Evolutionary conservation across 352 stramenopile species (phyloP).

Genomic region (Phytophthora citricola): DNA sequence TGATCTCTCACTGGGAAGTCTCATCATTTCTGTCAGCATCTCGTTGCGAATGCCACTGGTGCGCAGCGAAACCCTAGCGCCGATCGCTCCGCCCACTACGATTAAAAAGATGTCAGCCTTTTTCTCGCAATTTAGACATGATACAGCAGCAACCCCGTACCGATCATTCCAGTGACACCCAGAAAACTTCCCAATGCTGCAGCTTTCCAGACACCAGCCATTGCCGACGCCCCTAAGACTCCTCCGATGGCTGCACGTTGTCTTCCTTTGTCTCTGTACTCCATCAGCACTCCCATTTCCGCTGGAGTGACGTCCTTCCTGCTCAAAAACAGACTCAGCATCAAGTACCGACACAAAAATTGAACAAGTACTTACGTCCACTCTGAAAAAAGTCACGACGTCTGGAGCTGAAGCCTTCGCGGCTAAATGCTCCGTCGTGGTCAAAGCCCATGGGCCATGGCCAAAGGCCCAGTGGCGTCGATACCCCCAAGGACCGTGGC

Average conservation of each 20-base stretch:
- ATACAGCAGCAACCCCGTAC: not conserved
- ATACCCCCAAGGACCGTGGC: not conserved
- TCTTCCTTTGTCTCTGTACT: conserved; percentile 9
- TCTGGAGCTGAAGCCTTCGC: not conserved
- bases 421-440: too few relatives aligned
- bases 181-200: conserved; percentile 4
- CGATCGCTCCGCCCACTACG: conserved; percentile 12
- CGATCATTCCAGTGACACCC: conserved; percentile 20
- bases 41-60: conserved; percentile 8
- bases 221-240: conserved; percentile 8
- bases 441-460: not conserved
- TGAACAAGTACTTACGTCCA: conserved; percentile 1
- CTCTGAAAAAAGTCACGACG: not conserved
- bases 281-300: conserved; percentile 12
- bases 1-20: conserved; percentile 10
- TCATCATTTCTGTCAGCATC: conserved; percentile 15
- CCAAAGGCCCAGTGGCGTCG: not conserved
- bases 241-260: conserved; percentile 9
- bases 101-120: not conserved
- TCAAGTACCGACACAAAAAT: not conserved
- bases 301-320: conserved; percentile 14
- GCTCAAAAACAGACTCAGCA: not conserved
- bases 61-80: conserved; percentile 7
- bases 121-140: not conserved
- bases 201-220: conserved; percentile 19